A percentile compares a stretch with the other conserved stretches of the same genome.
These are phyloP conservation scores for Hyphopichia burtonii DNA, from an alignment of 1,139 yeast species.

Conservation along the genomic window DNA sequence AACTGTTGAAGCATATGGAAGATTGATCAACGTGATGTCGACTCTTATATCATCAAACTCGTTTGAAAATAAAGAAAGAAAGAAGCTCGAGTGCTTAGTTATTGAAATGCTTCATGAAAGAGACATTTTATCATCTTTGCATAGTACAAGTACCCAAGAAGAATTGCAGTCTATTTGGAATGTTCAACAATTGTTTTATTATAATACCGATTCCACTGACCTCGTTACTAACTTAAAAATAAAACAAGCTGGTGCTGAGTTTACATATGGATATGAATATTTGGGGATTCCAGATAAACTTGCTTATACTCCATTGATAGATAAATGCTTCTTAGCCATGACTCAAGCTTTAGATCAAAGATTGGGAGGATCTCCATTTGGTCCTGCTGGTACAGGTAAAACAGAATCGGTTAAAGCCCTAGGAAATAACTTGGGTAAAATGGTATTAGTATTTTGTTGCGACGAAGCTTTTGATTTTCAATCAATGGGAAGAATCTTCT, in stretches of 20 bases:
- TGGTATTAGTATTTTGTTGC: slow-evolving; percentile 86
- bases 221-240: slow-evolving; percentile 39
- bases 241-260: slow-evolving; percentile 50
- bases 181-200: slow-evolving; percentile 53
- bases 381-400: slow-evolving; percentile 98
- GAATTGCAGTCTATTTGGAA: slow-evolving; percentile 40
- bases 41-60: slow-evolving; percentile 16
- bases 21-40: slow-evolving; percentile 14
- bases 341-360: slow-evolving; percentile 71
- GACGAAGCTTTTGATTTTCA: slow-evolving; percentile 86
- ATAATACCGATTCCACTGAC: slow-evolving; percentile 22
- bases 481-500: slow-evolving; percentile 73
- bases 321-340: slow-evolving; percentile 65
- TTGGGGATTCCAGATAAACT: slow-evolving; percentile 73
- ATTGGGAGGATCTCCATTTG: slow-evolving; percentile 90
- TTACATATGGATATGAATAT: slow-evolving; percentile 79
- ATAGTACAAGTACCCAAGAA: slow-evolving; percentile 9
- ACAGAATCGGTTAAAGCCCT: slow-evolving; percentile 89
- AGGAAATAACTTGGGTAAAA: slow-evolving; percentile 75
- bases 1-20: slow-evolving; percentile 5
- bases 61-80: slow-evolving; percentile 32
- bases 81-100: slow-evolving; percentile 56
- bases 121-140: slow-evolving; percentile 35
- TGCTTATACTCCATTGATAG: slow-evolving; percentile 75
- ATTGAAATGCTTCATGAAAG: slow-evolving; percentile 68